These are phyloP conservation scores for Yamadazyma kitorensis DNA, from an alignment of 805 yeast species.

Conservation along the genomic window DNA sequence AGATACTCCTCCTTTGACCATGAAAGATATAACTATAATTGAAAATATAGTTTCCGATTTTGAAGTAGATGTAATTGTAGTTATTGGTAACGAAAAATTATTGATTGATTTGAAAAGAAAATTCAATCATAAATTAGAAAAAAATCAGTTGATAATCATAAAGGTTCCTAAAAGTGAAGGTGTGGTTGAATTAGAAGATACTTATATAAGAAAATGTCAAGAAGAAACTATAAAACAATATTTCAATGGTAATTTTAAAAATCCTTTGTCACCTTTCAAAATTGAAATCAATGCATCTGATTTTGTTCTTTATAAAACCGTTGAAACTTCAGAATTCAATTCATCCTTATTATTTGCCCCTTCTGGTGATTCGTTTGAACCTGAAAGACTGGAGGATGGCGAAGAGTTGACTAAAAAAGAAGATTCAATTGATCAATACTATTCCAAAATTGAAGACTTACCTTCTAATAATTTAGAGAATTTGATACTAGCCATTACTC, in stretches of 20 bases:
- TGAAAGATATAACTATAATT: slow-evolving; percentile 49
- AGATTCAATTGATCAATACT: slow-evolving; percentile 31
- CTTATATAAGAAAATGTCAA: slow-evolving; percentile 66
- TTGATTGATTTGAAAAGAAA: slow-evolving; percentile 60
- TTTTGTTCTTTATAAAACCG: slow-evolving; percentile 58
- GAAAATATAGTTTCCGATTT: slow-evolving; percentile 59
- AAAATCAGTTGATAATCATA: slow-evolving; percentile 41
- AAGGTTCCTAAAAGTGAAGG: slow-evolving; percentile 76
- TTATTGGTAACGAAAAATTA: slow-evolving; percentile 74
- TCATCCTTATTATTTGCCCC: slow-evolving; percentile 39
- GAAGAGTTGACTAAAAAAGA: slow-evolving; percentile 22
- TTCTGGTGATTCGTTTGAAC: slow-evolving; percentile 39
- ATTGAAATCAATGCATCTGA: slow-evolving; percentile 67
- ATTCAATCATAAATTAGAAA: slow-evolving; percentile 30
- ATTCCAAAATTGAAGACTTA: slow-evolving; percentile 40
- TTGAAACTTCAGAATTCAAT: slow-evolving; percentile 41
- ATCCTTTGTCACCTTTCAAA: slow-evolving; percentile 80
- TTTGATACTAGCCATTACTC: slow-evolving; percentile 64
- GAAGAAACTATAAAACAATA: slow-evolving; percentile 80
- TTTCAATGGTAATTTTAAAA: slow-evolving; percentile 73
- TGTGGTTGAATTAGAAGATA: slow-evolving; percentile 69
- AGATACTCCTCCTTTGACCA: slow-evolving; percentile 68
- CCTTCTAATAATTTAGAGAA: slow-evolving; percentile 62
- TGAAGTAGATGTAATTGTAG: slow-evolving; percentile 57
- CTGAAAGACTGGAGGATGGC: slow-evolving; percentile 19